Evolutionary conservation across 352 stramenopile genomes (phyloP), one percentile per base, ranked within the genome.

Genomic region (Aphanomyces euteiches): DNA sequence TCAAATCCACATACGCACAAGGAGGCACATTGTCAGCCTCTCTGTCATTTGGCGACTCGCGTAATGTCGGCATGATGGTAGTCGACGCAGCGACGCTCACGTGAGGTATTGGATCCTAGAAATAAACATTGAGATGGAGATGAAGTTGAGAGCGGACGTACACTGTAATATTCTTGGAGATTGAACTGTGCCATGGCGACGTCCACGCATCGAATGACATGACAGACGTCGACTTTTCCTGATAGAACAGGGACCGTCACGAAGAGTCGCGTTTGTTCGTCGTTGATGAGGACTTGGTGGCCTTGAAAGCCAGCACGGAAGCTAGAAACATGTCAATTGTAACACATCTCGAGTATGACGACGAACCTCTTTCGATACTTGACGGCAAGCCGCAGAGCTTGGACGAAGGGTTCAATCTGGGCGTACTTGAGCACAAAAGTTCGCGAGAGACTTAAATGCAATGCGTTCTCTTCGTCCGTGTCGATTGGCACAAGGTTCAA

Each of bases 361-460:
- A 8, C n/a, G 21, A 59, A 91, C 84, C 83, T 58, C 72, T 83
- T 77, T 28, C 82, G 78, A 79, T 85, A 91, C 73, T 90, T 90
- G 45, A 94, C 79, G 1, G 82, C 82, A 8, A 78, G 68, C 48
- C 83, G 80, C 41, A 94, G 75, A 3, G 81, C 79, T 19, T 85
- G 75, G 7, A 94, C 80, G 48, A 94, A 94, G 0, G 60, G 38
- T 38, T 83, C 71, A 65, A 94, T 94, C 66, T 90, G 83, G 60
- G 85, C 73, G 66, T 79, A 89, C 1, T 63, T 83, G 64, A 94
- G 79, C 41, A 86, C 77, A 61, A 94, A 94, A 21, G 87, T 84
- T 37, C 85, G 78, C 47, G 87, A 92, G 19, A 94, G 75, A 67
- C 87, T 94, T 70, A 94, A 69, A 59, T 94, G 87, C 39, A 85